phyloP scores from a whole-genome alignment of 441 rosid genomes.

The Bocquillonia castaneifolia region DNA sequence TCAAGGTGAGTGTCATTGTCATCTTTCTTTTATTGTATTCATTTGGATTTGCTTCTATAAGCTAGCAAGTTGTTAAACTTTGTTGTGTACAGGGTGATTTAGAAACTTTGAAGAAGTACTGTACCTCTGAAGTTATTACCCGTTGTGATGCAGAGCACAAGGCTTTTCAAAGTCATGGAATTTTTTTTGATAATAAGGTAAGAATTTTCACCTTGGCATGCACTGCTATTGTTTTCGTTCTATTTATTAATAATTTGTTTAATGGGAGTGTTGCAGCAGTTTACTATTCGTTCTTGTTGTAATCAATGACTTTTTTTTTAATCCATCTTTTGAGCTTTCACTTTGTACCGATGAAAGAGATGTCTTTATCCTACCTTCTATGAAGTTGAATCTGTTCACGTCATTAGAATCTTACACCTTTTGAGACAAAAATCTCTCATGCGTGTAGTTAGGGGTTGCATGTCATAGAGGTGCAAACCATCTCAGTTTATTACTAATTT shows the following conservation, averaged over 20 bases:
- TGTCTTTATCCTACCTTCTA: neutral
- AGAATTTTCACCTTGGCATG: neutral
- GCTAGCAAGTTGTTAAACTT: no score
- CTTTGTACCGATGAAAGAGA: neutral
- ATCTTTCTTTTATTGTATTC: no score
- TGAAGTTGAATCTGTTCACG: neutral
- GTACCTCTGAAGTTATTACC: slow-evolving; percentile 67
- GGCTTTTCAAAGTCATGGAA: slow-evolving; percentile 61
- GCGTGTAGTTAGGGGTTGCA: neutral
- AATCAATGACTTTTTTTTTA: neutral
- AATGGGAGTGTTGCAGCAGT: neutral
- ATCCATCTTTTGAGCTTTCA: neutral
- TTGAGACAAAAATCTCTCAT: neutral
- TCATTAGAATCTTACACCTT: neutral
- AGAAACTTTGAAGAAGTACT: slow-evolving; percentile 69
- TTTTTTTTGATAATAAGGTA: slow-evolving; percentile 82
- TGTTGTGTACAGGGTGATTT: slow-evolving; percentile 51
- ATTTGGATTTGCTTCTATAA: no score
- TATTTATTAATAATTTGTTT: neutral
- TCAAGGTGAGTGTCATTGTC: slow-evolving; percentile 43
- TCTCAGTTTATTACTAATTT: neutral
- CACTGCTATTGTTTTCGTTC: neutral
- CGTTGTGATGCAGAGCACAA: slow-evolving; percentile 70
- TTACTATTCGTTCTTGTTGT: neutral
- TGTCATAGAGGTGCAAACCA: neutral